Evolutionary conservation across 1,284 basidiomycete species (phyloP).

Genomic region (Ganoderma leucocontextum): DNA sequence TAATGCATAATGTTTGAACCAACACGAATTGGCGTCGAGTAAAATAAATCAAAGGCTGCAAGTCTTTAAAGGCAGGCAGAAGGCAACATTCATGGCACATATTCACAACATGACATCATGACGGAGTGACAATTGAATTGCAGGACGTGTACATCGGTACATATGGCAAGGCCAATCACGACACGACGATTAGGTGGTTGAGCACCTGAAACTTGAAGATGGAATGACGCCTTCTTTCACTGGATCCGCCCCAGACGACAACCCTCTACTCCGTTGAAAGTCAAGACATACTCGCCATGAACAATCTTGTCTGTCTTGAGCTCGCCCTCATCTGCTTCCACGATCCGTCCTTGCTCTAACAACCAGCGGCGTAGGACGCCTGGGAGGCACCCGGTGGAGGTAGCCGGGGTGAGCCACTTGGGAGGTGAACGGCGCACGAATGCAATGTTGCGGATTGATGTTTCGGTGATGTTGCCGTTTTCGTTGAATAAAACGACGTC

Average conservation of each 20-base stretch:
- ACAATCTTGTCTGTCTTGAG: slow-evolving; percentile 54
- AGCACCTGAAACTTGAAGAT: neutral
- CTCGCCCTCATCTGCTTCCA: slow-evolving; percentile 51
- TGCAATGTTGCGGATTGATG: slow-evolving; percentile 75
- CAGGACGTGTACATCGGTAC: neutral
- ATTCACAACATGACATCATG: neutral
- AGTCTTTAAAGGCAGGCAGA: neutral
- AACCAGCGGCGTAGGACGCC: slow-evolving; percentile 75
- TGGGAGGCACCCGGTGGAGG: slow-evolving; percentile 68
- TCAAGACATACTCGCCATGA: slow-evolving; percentile 67
- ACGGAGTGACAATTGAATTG: neutral
- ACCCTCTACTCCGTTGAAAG: slow-evolving; percentile 76
- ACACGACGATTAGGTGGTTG: neutral
- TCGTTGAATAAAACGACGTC: slow-evolving; percentile 76
- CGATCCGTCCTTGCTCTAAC: slow-evolving; percentile 62
- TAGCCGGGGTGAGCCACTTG: slow-evolving; percentile 71
- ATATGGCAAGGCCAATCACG: neutral
- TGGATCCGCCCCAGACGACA: slow-evolving; percentile 56
- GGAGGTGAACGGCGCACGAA: slow-evolving; percentile 49
- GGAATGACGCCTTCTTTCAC: neutral
- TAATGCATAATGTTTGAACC: neutral
- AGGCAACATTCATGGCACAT: neutral
- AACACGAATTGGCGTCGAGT: neutral
- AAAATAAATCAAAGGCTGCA: neutral
- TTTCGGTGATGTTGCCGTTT: slow-evolving; percentile 61